Percentiles rank a stretch among this genome's conserved stretches.
Evolutionary conservation across 495 filamentous ascomycete genomes (phyloP).

Genomic region (Podospora bellae-mahoneyi): DNA sequence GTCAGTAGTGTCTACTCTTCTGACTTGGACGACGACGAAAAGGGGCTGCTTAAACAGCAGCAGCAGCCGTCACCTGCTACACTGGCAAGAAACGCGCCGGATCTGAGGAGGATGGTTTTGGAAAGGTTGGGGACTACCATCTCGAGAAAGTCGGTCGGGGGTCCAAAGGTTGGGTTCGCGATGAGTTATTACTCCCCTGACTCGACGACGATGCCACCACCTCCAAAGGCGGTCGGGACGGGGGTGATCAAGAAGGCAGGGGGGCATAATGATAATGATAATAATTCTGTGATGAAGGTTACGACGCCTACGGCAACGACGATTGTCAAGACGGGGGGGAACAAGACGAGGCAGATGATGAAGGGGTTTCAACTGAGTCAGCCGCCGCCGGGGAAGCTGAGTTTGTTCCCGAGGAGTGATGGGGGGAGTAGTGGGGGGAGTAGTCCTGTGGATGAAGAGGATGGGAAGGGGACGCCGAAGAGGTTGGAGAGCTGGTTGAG

Average conservation of each 20-base stretch:
- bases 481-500: constrained; percentile 30
- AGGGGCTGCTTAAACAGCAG: constrained; percentile 1
- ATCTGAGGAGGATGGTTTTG: not conserved
- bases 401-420: constrained; percentile 26
- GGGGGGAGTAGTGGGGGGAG: not conserved
- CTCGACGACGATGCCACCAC: not conserved
- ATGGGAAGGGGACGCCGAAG: not conserved
- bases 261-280: not conserved
- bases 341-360: not conserved
- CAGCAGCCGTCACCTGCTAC: not conserved
- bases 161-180: constrained; percentile 14
- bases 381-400: constrained; percentile 29
- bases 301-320: constrained; percentile 6
- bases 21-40: not conserved
- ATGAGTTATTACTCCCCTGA: constrained; percentile 19
- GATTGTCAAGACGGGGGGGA: not conserved
- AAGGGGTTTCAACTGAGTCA: constrained; percentile 24
- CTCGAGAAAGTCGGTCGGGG: constrained; percentile 1
- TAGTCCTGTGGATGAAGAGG: not conserved
- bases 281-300: not conserved
- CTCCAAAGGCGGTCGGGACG: not conserved
- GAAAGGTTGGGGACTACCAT: not conserved
- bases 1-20: not conserved
- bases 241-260: not conserved
- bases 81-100: not conserved